Evolutionary conservation across 2,329 filamentous ascomycete species (phyloP), one percentile per base, ranked within the genome.

Genomic region (Plectosphaerella cucumerina): DNA sequence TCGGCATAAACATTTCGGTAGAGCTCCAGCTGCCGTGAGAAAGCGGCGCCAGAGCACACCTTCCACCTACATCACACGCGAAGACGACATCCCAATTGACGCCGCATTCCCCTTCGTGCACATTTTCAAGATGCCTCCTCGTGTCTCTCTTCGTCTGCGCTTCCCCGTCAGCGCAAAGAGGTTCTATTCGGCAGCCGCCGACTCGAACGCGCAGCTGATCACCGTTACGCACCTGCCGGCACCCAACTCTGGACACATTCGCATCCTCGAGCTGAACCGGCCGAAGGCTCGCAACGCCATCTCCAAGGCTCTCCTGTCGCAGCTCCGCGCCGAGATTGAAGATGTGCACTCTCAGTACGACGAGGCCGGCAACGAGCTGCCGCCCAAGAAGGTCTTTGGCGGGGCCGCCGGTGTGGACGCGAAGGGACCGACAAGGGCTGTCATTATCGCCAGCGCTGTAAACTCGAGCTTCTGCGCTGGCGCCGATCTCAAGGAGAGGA

Each of bases 381-480:
- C 74, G 0, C 56, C 60, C 1, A 62, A 61, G 50, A 61, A 65
- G 56, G 62, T 66, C 26, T 78, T 76, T 51, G 76, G 74, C 23
- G 75, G 76, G 33, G 65, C 66, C 0, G 72, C 73, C 3, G 73
- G 71, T 0, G 60, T 66, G 4, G 71, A 75, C 52, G 59, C 74
- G 56, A 74, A 69, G 54, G 78, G 77, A 0, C 78, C 80, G 0
- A 97, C 92, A 15, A 76, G 94, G 57, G 93, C 89, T 2, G 68
- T 99, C 59, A 82, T 99, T 39, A 61, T 99, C 15, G 88, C 90
- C 11, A 95, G 89, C 63, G 89, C 90, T 39, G 80, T 90, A n/a
- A 90, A 97, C 60, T 77, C 82, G 21, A 87, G 85, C 61, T 99
- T 99, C 69, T 99, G 94, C 69, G 90, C 94, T 0, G 94, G 94